phyloP scores from a whole-genome alignment of 2,329 filamentous ascomycete species.

The Aspergillus nomiae region DNA sequence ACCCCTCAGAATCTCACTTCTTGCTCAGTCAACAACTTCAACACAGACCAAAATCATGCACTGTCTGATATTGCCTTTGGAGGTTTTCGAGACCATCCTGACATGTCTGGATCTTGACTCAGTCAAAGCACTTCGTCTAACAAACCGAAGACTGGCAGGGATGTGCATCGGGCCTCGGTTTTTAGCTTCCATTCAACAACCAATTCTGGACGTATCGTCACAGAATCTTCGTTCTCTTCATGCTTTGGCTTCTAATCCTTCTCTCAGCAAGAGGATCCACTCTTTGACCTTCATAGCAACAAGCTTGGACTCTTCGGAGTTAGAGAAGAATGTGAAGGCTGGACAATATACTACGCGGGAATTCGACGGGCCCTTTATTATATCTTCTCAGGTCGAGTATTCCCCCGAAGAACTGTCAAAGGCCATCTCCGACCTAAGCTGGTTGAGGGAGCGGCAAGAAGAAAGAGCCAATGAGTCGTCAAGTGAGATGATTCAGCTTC shows the following conservation, averaged over 20 bases:
- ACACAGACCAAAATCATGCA: neutral
- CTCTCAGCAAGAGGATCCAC: neutral
- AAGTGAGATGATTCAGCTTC: conserved; percentile 5
- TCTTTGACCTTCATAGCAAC: conserved; percentile 10
- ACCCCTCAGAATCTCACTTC: neutral
- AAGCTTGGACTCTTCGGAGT: neutral
- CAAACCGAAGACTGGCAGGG: neutral
- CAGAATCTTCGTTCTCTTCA: conserved; percentile 7
- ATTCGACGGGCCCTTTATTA: neutral
- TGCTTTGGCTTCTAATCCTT: conserved; percentile 5
- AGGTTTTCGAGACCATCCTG: conserved; percentile 1
- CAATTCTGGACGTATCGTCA: conserved; percentile 1
- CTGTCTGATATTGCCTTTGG: neutral
- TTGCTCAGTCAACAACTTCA: neutral
- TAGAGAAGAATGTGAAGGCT: neutral
- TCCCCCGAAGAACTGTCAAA: conserved; percentile 2
- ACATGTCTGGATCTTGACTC: conserved; percentile 12
- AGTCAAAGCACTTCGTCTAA: conserved; percentile 12
- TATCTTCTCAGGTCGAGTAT: neutral
- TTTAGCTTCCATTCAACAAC: conserved; percentile 3
- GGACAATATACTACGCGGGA: neutral
- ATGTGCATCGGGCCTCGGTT: conserved; percentile 15
- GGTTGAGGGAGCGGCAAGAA: conserved; percentile 6
- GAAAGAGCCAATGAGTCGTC: neutral
- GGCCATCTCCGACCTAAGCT: conserved; percentile 1